Evolutionary conservation across 2,329 filamentous ascomycete species (phyloP).

Genomic region (Penicillium glabrum): DNA sequence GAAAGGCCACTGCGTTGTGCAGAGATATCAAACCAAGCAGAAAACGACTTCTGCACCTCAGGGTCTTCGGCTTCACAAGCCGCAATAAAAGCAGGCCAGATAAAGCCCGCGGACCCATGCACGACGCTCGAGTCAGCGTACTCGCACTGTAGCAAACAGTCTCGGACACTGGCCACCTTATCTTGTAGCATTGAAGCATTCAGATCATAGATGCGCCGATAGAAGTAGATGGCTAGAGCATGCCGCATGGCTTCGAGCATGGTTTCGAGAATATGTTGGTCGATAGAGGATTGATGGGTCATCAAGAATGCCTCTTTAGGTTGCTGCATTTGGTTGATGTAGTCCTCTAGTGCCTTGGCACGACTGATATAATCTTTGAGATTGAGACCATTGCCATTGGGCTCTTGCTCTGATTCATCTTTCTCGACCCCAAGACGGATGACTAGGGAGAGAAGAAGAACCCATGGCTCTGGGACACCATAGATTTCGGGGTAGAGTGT

Average conservation of each 20-base stretch:
- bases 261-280: conserved; percentile 24
- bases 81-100: conserved; percentile 48
- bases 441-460: conserved; percentile 44
- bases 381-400: conserved; percentile 6
- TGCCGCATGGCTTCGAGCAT: conserved; percentile 44
- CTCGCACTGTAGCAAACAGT: conserved; percentile 39
- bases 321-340: conserved; percentile 10
- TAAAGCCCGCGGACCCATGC: conserved; percentile 39
- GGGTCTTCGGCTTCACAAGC: conserved; percentile 43
- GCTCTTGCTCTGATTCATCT: conserved; percentile 26
- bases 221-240: conserved; percentile 49
- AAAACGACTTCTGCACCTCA: conserved; percentile 36
- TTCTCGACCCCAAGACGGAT: conserved; percentile 48
- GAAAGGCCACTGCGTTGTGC: conserved; percentile 31
- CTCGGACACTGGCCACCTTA: conserved; percentile 36
- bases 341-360: background rate
- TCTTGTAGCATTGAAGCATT: conserved; percentile 44
- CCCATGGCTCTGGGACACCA: conserved; percentile 44
- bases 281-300: conserved; percentile 9
- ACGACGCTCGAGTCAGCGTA: conserved; percentile 30
- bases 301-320: conserved; percentile 19
- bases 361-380: conserved; percentile 19
- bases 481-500: conserved; percentile 49
- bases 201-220: conserved; percentile 45
- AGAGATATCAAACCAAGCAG: conserved; percentile 33